Percentiles rank a stretch among this genome's conserved stretches.
phyloP scores from a whole-genome alignment of 1,139 yeast genomes.

The Debaryomyces fabryi region DNA sequence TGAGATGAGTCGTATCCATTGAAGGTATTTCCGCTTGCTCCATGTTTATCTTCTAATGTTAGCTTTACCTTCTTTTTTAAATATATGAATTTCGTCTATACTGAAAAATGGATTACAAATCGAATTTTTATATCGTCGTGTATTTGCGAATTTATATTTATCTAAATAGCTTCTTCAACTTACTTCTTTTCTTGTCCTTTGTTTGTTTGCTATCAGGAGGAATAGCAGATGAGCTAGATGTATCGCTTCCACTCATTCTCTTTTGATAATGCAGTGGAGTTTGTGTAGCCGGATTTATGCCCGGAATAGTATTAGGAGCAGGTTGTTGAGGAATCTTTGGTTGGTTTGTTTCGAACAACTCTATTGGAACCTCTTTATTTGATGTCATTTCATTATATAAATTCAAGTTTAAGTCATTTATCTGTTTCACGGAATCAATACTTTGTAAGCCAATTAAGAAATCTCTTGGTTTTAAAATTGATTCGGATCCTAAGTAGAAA shows the following conservation, averaged over 20 bases:
- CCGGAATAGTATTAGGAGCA: background rate
- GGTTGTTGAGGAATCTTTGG: slow-evolving; percentile 3
- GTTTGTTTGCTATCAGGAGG: slow-evolving; percentile 1
- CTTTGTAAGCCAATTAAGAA: slow-evolving; percentile 49
- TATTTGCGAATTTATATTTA: slow-evolving; percentile 4
- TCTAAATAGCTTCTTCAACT: slow-evolving; percentile 13
- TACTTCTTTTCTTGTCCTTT: slow-evolving; percentile 13
- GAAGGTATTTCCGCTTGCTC: slow-evolving; percentile 6
- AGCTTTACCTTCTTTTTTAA: background rate
- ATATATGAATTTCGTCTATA: background rate
- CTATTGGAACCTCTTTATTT: slow-evolving; percentile 36
- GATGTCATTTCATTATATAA: slow-evolving; percentile 28
- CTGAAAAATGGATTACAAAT: slow-evolving; percentile 6
- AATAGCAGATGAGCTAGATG: background rate
- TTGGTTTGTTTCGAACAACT: slow-evolving; percentile 30
- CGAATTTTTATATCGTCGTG: slow-evolving; percentile 1
- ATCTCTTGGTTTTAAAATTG: slow-evolving; percentile 66
- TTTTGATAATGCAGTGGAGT: slow-evolving; percentile 13
- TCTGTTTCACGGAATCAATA: slow-evolving; percentile 38
- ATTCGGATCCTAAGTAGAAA: slow-evolving; percentile 82
- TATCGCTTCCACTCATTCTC: slow-evolving; percentile 6
- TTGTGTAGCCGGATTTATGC: background rate
- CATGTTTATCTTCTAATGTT: background rate
- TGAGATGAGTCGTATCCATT: slow-evolving; percentile 5
- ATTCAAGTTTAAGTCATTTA: slow-evolving; percentile 37